Evolutionary conservation across 257 asterid species (phyloP).

Genomic region (Striga asiatica): DNA sequence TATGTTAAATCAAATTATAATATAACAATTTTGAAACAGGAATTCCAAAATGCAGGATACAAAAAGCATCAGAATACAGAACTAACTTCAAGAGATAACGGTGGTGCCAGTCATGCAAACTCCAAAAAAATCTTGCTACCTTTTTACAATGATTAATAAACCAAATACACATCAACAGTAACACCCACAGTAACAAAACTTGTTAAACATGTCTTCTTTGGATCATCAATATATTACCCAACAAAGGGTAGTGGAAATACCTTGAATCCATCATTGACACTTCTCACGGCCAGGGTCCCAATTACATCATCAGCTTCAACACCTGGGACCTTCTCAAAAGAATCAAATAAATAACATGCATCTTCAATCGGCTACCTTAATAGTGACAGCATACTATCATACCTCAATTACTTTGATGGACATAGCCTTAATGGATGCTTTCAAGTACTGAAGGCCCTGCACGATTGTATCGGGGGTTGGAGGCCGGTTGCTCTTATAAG

Average conservation of each 20-base stretch:
- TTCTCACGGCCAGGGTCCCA: constrained; percentile 87
- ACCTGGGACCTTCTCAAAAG: constrained; percentile 80
- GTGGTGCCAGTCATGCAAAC: constrained; percentile 7
- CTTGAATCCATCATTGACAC: constrained; percentile 83
- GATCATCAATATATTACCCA: constrained; percentile 11
- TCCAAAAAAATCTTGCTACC: not conserved
- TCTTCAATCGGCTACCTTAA: constrained; percentile 7
- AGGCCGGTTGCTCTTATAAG: constrained; percentile 93
- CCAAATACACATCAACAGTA: not conserved
- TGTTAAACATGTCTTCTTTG: not conserved
- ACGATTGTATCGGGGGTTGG: constrained; percentile 97
- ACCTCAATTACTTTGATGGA: constrained; percentile 96
- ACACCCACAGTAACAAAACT: not conserved
- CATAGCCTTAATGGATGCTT: constrained; percentile 94
- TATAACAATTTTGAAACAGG: not conserved
- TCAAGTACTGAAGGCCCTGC: constrained; percentile 93
- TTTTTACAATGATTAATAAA: not conserved
- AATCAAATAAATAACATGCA: constrained; percentile 13
- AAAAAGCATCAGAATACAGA: not conserved
- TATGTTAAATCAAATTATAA: not conserved
- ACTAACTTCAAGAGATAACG: not conserved
- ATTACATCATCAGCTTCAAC: constrained; percentile 99
- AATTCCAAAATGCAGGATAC: constrained; percentile 1
- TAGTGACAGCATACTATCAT: constrained; percentile 10
- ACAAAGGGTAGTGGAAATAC: constrained; percentile 26